phyloP scores from a whole-genome alignment of 2,329 filamentous ascomycete genomes.

The Seiridium cupressi region DNA sequence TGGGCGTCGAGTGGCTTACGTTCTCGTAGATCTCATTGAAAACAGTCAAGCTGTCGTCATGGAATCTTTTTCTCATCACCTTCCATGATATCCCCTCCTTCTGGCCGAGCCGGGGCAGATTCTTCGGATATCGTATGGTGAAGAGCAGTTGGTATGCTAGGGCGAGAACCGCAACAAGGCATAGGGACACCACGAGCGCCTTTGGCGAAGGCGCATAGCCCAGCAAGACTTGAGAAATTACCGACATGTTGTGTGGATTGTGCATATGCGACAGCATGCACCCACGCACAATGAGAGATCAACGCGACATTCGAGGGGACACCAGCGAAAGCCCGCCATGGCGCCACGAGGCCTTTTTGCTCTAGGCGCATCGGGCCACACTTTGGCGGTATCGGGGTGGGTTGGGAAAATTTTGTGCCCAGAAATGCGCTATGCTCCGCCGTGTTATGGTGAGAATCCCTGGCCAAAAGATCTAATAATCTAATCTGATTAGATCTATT shows the following conservation, averaged over 20 bases:
- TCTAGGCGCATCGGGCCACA: background rate
- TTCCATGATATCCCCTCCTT: constrained; percentile 12
- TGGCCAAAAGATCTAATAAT: constrained; percentile 4
- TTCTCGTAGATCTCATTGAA: constrained; percentile 20
- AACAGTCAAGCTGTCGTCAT: constrained; percentile 13
- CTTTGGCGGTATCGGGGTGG: background rate
- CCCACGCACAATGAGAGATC: background rate
- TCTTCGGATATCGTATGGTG: constrained; percentile 16
- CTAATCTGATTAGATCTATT: constrained; percentile 7
- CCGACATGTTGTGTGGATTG: background rate
- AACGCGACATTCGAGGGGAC: background rate
- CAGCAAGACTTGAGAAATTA: background rate
- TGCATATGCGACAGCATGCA: background rate
- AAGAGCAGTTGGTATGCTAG: constrained; percentile 9
- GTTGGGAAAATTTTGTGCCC: background rate
- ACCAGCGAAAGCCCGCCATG: background rate
- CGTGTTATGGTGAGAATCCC: background rate
- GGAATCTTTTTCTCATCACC: constrained; percentile 16
- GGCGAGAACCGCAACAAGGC: background rate
- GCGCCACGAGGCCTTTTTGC: background rate
- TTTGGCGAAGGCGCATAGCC: background rate
- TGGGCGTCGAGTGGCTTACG: constrained; percentile 9
- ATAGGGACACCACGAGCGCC: background rate
- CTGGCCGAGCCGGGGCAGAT: constrained; percentile 15
- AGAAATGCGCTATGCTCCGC: background rate